Conservation (phyloP, 2,329 filamentous ascomycete species). For the Chalaropsis thielavioides region DNA sequence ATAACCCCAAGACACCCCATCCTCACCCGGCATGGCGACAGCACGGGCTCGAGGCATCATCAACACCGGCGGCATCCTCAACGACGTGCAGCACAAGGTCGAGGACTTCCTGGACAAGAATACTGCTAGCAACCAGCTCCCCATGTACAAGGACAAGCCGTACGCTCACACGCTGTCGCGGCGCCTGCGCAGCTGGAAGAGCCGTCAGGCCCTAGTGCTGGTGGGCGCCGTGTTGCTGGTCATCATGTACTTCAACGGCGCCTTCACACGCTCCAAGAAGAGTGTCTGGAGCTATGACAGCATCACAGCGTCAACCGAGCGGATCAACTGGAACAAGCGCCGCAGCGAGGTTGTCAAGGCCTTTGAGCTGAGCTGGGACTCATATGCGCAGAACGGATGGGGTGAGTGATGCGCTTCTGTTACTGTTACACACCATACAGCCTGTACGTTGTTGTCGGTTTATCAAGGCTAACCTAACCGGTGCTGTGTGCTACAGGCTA, state of each 20-base stretch:
- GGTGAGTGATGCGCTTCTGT: conserved; percentile 41
- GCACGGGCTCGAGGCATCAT: conserved; percentile 25
- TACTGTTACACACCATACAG: neutral
- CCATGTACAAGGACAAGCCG: conserved; percentile 99
- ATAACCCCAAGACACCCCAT: neutral
- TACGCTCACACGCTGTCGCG: conserved; percentile 43
- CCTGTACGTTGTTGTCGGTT: neutral
- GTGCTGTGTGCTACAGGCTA: conserved; percentile 38
- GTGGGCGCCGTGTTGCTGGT: conserved; percentile 39
- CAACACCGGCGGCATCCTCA: conserved; percentile 27
- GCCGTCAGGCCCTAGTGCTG: conserved; percentile 44
- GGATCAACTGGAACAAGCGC: conserved; percentile 60
- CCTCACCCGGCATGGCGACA: neutral
- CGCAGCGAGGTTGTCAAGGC: conserved; percentile 74
- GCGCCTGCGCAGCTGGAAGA: conserved; percentile 40
- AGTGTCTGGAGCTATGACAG: conserved; percentile 43
- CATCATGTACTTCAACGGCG: conserved; percentile 56
- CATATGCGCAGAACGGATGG: conserved; percentile 88
- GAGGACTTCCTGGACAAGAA: conserved; percentile 48
- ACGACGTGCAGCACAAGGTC: conserved; percentile 46
- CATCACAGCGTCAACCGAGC: conserved; percentile 30
- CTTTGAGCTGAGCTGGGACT: conserved; percentile 83
- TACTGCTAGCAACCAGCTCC: conserved; percentile 41
- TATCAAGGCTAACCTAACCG: conserved; percentile 6
- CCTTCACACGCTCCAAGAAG: conserved; percentile 32